A percentile compares a stretch with the other conserved stretches of the same genome.
These are phyloP conservation scores for Suillus decipiens DNA, from an alignment of 768 basidiomycete species.

Conservation along the genomic window DNA sequence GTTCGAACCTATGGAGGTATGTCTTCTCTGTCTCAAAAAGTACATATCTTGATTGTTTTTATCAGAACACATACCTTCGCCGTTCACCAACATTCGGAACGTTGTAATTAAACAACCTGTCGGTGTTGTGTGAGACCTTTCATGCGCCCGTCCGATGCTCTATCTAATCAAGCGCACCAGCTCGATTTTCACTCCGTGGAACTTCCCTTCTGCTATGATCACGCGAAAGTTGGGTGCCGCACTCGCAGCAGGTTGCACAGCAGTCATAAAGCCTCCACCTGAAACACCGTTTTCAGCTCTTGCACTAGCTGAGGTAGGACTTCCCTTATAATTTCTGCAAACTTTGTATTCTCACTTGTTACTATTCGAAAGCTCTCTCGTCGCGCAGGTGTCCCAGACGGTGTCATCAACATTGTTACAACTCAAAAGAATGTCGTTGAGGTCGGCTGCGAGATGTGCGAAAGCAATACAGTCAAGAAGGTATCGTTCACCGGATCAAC, in stretches of 20 bases:
- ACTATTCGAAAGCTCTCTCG: constrained; percentile 57
- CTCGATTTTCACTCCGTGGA: constrained; percentile 84
- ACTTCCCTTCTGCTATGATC: constrained; percentile 95
- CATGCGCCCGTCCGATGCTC: neutral
- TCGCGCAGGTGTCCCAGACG: constrained; percentile 92
- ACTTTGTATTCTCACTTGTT: neutral
- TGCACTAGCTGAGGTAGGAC: constrained; percentile 83
- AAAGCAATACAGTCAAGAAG: constrained; percentile 84
- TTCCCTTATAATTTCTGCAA: neutral
- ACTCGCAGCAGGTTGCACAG: constrained; percentile 94
- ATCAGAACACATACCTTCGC: constrained; percentile 80
- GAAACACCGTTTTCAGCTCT: constrained; percentile 95
- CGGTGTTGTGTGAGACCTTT: constrained; percentile 50
- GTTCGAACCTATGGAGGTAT: constrained; percentile 87
- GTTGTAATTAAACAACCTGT: constrained; percentile 93
- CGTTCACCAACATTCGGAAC: constrained; percentile 70
- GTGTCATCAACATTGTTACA: constrained; percentile 93
- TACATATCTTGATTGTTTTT: neutral
- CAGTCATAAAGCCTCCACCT: constrained; percentile 91
- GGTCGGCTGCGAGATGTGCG: constrained; percentile 95
- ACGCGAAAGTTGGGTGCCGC: constrained; percentile 88
- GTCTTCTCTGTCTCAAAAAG: constrained; percentile 16
- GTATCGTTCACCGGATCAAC: constrained; percentile 92
- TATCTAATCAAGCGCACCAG: constrained; percentile 36
- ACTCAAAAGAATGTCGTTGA: constrained; percentile 81